phyloP scores from a whole-genome alignment of 805 yeast genomes.

The Yarrowia divulgata region DNA sequence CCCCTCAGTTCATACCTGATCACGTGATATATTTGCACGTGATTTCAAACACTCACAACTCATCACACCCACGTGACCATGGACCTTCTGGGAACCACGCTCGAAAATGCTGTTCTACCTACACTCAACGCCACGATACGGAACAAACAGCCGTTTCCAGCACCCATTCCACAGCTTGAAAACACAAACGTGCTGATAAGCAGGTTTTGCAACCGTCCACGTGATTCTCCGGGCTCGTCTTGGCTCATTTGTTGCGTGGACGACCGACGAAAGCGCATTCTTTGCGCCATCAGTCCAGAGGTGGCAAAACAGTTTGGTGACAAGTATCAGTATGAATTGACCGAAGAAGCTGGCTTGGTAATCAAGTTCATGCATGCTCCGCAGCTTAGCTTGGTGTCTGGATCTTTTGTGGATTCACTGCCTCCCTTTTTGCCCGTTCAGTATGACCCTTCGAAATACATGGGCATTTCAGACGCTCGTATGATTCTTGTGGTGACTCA shows the following conservation, averaged over 20 bases:
- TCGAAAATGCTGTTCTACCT: neutral
- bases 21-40: too few species aligned
- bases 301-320: neutral
- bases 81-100: constrained; percentile 14
- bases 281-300: constrained; percentile 9
- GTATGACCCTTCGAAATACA: constrained; percentile 6
- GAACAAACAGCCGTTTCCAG: neutral
- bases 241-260: constrained; percentile 16
- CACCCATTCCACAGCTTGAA: neutral
- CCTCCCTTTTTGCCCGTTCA: constrained; percentile 10
- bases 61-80: constrained; percentile 5
- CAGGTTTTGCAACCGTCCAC: constrained; percentile 27
- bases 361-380: constrained; percentile 4
- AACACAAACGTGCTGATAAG: constrained; percentile 9
- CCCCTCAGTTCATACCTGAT: too few species aligned
- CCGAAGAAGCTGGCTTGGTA: constrained; percentile 18
- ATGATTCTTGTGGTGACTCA: constrained; percentile 12
- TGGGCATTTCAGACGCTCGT: constrained; percentile 15
- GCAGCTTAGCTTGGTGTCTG: neutral
- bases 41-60: too few species aligned
- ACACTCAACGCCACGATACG: constrained; percentile 2
- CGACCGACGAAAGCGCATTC: constrained; percentile 15
- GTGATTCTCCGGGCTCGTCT: constrained; percentile 13
- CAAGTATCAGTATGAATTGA: neutral
- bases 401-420: constrained; percentile 10